Conservation (phyloP, 257 asterid species). For the Solanum dulcamara region DNA sequence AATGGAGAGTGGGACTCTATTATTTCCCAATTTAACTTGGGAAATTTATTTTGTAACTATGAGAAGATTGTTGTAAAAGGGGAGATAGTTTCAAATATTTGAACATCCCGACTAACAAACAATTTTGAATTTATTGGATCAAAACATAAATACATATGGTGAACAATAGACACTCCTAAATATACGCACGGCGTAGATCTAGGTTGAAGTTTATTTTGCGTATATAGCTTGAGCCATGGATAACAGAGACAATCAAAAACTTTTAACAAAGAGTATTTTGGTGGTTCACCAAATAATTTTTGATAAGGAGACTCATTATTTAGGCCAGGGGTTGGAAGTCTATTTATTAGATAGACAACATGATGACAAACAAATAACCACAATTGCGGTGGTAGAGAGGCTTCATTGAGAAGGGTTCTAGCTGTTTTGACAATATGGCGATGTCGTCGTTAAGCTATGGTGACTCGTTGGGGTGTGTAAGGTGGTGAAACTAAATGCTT, state of each 20-base stretch:
- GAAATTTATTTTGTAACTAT: no score
- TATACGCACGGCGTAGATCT: background rate
- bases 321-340: background rate
- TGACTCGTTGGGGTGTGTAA: background rate
- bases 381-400: background rate
- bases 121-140: background rate
- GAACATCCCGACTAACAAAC: background rate
- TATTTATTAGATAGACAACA: background rate
- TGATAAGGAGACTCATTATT: background rate
- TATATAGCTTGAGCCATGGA: background rate
- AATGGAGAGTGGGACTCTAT: no score
- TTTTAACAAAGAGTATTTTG: background rate
- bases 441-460: background rate
- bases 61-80: background rate
- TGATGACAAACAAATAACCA: background rate
- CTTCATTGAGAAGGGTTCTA: background rate
- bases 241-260: background rate
- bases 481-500: background rate
- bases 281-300: background rate
- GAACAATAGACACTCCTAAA: background rate
- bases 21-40: background rate
- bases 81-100: no score
- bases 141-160: background rate
- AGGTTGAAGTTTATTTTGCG: background rate
- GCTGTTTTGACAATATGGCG: background rate